A percentile compares a stretch with the other conserved stretches of the same genome.
These are phyloP conservation scores for Talaromyces adpressus DNA, from an alignment of 495 filamentous ascomycete species.

Conservation along the genomic window DNA sequence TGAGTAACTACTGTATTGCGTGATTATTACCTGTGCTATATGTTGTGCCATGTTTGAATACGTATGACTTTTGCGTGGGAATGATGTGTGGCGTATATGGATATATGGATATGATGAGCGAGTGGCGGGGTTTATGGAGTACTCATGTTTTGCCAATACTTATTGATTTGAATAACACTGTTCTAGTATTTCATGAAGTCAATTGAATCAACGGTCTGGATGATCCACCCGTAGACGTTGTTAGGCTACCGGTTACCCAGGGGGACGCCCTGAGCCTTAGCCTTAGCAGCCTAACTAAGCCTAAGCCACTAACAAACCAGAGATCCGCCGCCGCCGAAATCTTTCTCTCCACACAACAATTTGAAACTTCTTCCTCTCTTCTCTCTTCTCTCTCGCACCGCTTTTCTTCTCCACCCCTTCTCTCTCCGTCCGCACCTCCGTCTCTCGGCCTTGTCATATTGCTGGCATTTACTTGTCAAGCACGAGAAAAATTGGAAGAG, in stretches of 20 bases:
- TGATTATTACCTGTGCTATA: conserved; percentile 5
- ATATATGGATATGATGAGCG: background rate
- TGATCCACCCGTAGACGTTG: background rate
- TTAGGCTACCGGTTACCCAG: background rate
- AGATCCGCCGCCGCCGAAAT: background rate
- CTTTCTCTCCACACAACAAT: conserved; percentile 6
- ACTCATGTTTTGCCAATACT: background rate
- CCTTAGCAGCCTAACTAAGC: background rate
- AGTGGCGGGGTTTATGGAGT: background rate
- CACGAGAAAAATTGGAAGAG: conserved; percentile 14
- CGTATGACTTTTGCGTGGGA: background rate
- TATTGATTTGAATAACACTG: background rate
- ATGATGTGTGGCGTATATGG: background rate
- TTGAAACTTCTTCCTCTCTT: background rate
- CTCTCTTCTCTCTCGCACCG: background rate
- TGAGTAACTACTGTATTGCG: background rate
- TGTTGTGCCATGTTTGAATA: conserved; percentile 1
- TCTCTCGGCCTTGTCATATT: conserved; percentile 12
- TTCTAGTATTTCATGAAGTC: background rate
- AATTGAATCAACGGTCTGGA: background rate
- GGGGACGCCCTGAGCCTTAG: background rate
- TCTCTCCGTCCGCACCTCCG: background rate
- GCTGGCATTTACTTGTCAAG: conserved; percentile 53
- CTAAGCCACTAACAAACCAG: background rate
- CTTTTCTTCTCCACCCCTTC: background rate